Evolutionary conservation across 164 flowering plant genomes (phyloP).

Genomic region (Piper longum): DNA sequence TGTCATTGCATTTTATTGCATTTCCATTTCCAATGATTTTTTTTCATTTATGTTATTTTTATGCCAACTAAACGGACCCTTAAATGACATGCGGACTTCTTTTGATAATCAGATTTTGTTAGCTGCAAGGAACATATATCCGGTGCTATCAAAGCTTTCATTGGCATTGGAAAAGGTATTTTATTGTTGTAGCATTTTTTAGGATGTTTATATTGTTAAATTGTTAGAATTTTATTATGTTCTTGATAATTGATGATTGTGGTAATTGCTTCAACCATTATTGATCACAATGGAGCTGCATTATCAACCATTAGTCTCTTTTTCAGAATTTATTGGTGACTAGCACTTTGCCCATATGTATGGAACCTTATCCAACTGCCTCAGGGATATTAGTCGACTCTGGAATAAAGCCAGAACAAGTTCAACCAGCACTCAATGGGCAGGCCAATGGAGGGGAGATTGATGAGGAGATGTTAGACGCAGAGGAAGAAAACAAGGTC

Average conservation of each 20-base stretch:
- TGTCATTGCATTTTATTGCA: too few relatives aligned
- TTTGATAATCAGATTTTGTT: slow-evolving; percentile 45
- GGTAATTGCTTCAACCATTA: neutral
- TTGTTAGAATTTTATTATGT: too few relatives aligned
- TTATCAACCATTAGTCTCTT: neutral
- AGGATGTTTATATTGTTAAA: too few relatives aligned
- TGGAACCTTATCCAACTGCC: slow-evolving; percentile 31
- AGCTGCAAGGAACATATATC: slow-evolving; percentile 50
- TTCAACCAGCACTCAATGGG: neutral
- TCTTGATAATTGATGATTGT: too few relatives aligned
- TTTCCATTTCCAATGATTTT: too few relatives aligned
- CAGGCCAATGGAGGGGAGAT: slow-evolving; percentile 4
- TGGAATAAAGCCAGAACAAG: slow-evolving; percentile 12
- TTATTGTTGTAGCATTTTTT: neutral
- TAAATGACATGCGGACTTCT: neutral
- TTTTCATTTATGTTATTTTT: too few relatives aligned
- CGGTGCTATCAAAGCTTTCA: slow-evolving; percentile 76
- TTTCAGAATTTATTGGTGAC: slow-evolving; percentile 59
- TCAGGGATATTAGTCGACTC: slow-evolving; percentile 17
- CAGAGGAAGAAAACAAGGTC: slow-evolving; percentile 8
- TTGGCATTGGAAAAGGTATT: slow-evolving; percentile 83
- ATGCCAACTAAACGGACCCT: too few relatives aligned
- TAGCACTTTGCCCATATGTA: slow-evolving; percentile 37
- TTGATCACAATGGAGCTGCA: neutral
- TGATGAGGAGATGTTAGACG: slow-evolving; percentile 18